Percentiles rank a stretch among this genome's conserved stretches.
Evolutionary conservation across 2,329 filamentous ascomycete species (phyloP).

Genomic region (Metarhizium robertsii): DNA sequence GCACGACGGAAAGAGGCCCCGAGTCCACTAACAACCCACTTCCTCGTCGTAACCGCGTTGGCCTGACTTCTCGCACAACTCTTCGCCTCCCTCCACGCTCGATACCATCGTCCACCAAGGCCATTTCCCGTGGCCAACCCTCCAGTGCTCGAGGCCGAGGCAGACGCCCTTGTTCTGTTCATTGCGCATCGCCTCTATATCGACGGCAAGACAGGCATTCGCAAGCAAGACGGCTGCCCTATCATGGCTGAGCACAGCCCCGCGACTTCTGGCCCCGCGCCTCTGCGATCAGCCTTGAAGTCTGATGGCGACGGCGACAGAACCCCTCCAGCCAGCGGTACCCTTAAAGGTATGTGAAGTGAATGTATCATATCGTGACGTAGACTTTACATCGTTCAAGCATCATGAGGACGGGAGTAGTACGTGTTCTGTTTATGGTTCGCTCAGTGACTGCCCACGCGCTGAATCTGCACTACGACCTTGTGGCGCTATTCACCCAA

Average conservation of each 20-base stretch:
- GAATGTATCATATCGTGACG: not conserved
- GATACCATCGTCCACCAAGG: not conserved
- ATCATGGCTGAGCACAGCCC: conserved; percentile 18
- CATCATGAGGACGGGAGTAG: not conserved
- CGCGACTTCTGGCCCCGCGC: conserved; percentile 15
- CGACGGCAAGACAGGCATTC: not conserved
- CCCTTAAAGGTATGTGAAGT: conserved; percentile 30
- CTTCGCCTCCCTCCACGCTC: not conserved
- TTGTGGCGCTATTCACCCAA: not conserved
- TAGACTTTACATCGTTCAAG: not conserved
- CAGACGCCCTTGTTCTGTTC: not conserved
- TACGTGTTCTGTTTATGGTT: not conserved
- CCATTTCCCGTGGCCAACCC: not conserved
- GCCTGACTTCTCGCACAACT: not conserved
- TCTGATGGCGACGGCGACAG: conserved; percentile 31
- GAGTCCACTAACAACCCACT: conserved; percentile 1
- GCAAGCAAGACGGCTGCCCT: not conserved
- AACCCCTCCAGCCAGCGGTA: conserved; percentile 25
- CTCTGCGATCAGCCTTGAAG: conserved; percentile 35
- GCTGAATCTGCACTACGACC: not conserved
- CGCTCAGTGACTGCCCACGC: not conserved
- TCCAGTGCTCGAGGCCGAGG: not conserved
- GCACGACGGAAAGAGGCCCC: not conserved
- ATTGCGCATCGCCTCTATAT: not conserved
- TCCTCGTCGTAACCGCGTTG: not conserved